These are phyloP conservation scores for Serendipita indica DNA, from an alignment of 768 basidiomycete genomes.

Conservation along the genomic window DNA sequence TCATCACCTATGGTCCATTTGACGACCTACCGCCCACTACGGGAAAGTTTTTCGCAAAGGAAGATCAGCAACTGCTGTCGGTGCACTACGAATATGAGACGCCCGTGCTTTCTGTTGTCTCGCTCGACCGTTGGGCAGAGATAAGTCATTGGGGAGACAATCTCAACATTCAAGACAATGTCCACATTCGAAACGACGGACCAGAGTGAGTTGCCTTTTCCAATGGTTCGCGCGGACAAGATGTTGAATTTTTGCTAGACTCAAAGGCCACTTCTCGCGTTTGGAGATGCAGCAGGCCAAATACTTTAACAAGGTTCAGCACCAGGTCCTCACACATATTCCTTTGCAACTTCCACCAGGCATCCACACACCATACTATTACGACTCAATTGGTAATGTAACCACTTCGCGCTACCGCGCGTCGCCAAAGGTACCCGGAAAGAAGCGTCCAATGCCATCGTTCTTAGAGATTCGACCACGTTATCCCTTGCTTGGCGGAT, in stretches of 20 bases:
- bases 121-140: constrained; percentile 64
- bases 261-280: constrained; percentile 93
- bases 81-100: constrained; percentile 76
- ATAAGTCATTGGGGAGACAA: constrained; percentile 97
- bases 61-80: constrained; percentile 47
- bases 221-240: too few relatives aligned
- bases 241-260: constrained; percentile 29
- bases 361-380: constrained; percentile 72
- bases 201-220: constrained; percentile 47
- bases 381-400: constrained; percentile 89
- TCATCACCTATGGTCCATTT: constrained; percentile 82
- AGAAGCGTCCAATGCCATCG: constrained; percentile 24
- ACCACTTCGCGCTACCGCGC: constrained; percentile 79
- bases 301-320: constrained; percentile 49
- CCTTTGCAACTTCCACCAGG: constrained; percentile 71
- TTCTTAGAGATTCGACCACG: constrained; percentile 73
- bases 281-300: constrained; percentile 67
- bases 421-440: constrained; percentile 35
- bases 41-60: constrained; percentile 36
- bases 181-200: constrained; percentile 76
- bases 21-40: constrained; percentile 54
- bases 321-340: constrained; percentile 59
- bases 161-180: constrained; percentile 81
- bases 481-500: constrained; percentile 88
- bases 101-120: constrained; percentile 62